Evolutionary conservation across 257 asterid genomes (phyloP).

Genomic region (Solanum etuberosum): DNA sequence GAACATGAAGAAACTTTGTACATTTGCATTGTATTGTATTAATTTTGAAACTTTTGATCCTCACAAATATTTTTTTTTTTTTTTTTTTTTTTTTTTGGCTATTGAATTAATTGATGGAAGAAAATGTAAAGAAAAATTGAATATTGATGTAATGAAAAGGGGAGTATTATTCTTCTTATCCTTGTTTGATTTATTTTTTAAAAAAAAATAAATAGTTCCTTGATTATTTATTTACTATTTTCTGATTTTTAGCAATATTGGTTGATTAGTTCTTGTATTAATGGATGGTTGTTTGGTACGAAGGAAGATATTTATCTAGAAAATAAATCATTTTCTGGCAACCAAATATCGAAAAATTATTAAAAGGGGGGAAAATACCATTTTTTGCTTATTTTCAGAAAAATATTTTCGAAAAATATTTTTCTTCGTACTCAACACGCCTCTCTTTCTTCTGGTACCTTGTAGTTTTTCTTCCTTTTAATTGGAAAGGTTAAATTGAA

Average conservation of each 20-base stretch:
- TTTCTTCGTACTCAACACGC: accelerated
- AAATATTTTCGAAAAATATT: not conserved
- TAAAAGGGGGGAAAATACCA: not conserved
- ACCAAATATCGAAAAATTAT: not conserved
- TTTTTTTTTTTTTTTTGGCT: not conserved
- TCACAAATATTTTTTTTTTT: not conserved
- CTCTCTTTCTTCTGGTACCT: not conserved
- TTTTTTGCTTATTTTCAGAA: not conserved
- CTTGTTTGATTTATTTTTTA: not conserved
- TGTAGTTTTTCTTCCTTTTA: not conserved
- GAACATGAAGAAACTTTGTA: not conserved
- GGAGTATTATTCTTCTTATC: not conserved
- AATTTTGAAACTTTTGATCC: not conserved
- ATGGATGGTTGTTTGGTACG: not conserved
- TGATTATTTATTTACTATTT: not conserved
- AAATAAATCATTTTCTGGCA: not conserved
- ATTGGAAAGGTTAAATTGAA: not conserved
- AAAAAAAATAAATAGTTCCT: not conserved
- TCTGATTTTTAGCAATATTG: not conserved
- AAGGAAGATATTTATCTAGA: not conserved
- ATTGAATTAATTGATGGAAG: not conserved
- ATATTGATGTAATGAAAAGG: not conserved
- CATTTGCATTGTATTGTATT: not conserved
- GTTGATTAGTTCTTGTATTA: not conserved
- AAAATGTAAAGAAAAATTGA: not conserved